Conservation (phyloP, 106 monocot species). For the Apostasia shenzhenica region DNA sequence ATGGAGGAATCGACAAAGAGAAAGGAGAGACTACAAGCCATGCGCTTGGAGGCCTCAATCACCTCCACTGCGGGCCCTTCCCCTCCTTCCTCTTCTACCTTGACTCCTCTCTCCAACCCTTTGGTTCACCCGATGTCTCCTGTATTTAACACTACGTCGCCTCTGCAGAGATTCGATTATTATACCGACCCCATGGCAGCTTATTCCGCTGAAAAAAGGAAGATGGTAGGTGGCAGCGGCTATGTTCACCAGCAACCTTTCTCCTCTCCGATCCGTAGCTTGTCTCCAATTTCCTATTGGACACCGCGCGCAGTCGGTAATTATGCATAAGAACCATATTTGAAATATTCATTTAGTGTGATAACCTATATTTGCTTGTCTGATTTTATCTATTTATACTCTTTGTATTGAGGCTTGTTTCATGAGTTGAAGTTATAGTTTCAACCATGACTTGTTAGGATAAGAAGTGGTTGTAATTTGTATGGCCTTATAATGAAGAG, state of each 20-base stretch:
- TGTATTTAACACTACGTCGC: background rate
- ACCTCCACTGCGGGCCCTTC: background rate
- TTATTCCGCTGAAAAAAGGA: slow-evolving; percentile 27
- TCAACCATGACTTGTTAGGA: no score
- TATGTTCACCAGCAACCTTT: background rate
- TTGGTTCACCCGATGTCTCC: background rate
- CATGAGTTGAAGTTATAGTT: background rate
- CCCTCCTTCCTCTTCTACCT: background rate
- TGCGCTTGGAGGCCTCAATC: slow-evolving; percentile 13
- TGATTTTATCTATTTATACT: no score
- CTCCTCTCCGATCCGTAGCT: slow-evolving; percentile 8
- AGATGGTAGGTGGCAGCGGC: background rate
- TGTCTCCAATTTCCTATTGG: background rate
- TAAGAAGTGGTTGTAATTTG: no score
- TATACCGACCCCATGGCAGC: slow-evolving; percentile 40
- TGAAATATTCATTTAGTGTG: no score
- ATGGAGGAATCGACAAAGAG: slow-evolving; percentile 31
- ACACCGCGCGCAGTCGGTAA: slow-evolving; percentile 8
- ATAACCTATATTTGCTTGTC: no score
- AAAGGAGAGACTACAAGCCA: slow-evolving; percentile 18
- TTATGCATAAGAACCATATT: background rate
- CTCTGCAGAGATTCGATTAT: slow-evolving; percentile 31
- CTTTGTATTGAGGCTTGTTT: background rate
- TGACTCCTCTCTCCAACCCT: slow-evolving; percentile 15
- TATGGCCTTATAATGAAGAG: no score